phyloP scores from a whole-genome alignment of 495 filamentous ascomycete genomes.

The Gamarada debralockiae region DNA sequence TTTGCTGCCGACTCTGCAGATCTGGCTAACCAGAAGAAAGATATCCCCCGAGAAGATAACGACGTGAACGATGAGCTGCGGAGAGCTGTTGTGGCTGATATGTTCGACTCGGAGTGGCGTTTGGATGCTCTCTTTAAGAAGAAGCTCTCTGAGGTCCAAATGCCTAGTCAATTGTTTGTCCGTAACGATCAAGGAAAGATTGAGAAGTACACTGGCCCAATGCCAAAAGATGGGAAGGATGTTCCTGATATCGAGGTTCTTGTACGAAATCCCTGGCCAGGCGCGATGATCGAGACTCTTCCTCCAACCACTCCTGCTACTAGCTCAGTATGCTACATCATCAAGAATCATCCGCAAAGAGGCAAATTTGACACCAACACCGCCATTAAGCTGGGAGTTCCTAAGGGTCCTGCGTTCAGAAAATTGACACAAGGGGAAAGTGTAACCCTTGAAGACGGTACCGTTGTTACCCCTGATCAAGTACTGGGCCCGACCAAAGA shows the following conservation, averaged over 20 bases:
- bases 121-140: constrained; percentile 64
- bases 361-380: constrained; percentile 72
- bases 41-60: constrained; percentile 22
- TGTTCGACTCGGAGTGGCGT: constrained; percentile 79
- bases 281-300: constrained; percentile 55
- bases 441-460: constrained; percentile 50
- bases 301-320: constrained; percentile 60
- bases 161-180: constrained; percentile 67
- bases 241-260: constrained; percentile 68
- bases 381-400: constrained; percentile 58
- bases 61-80: constrained; percentile 45
- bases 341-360: constrained; percentile 66
- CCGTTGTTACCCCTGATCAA: constrained; percentile 51
- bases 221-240: constrained; percentile 43
- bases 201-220: constrained; percentile 61
- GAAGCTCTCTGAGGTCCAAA: constrained; percentile 57
- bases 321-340: constrained; percentile 79
- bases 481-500: constrained; percentile 33
- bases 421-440: constrained; percentile 45
- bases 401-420: constrained; percentile 44
- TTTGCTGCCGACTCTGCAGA: constrained; percentile 32
- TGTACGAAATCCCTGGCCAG: constrained; percentile 81
- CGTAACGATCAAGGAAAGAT: constrained; percentile 62
- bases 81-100: constrained; percentile 61
- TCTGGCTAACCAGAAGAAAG: neutral